Conservation (phyloP, 1,139 yeast genomes). For the Yamadazyma diospyri region DNA sequence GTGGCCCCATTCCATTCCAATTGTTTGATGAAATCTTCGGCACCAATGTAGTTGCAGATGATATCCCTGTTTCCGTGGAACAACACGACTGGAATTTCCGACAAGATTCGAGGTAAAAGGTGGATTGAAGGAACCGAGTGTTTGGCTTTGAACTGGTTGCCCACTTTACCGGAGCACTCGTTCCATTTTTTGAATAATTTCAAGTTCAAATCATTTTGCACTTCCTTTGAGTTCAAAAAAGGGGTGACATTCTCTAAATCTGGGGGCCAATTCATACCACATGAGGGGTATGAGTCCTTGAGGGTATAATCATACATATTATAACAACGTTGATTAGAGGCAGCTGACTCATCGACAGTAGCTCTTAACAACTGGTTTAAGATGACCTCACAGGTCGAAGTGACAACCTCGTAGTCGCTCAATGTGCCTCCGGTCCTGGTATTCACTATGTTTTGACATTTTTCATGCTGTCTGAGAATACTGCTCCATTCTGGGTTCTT, state of each 20-base stretch:
- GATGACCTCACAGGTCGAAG: constrained; percentile 46
- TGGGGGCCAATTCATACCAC: constrained; percentile 96
- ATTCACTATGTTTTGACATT: constrained; percentile 46
- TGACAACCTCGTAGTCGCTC: constrained; percentile 18
- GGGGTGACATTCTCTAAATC: constrained; percentile 57
- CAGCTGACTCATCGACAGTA: constrained; percentile 26
- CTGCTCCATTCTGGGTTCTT: constrained; percentile 35
- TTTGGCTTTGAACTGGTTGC: constrained; percentile 46
- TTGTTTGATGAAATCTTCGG: constrained; percentile 59
- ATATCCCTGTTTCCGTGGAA: constrained; percentile 89
- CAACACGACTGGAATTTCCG: constrained; percentile 60
- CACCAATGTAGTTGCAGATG: constrained; percentile 81
- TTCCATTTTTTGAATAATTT: constrained; percentile 51
- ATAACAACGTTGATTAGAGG: constrained; percentile 49
- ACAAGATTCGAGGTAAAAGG: constrained; percentile 62
- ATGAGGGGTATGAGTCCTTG: constrained; percentile 71
- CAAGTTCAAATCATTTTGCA: constrained; percentile 58
- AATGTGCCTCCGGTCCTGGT: constrained; percentile 26
- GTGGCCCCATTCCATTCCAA: constrained; percentile 64
- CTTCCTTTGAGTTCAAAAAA: constrained; percentile 56
- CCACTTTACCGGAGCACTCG: constrained; percentile 71
- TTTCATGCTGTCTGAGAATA: constrained; percentile 51
- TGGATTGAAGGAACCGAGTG: constrained; percentile 59
- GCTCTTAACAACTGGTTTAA: constrained; percentile 39
- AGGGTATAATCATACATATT: constrained; percentile 82